Base-by-base conservation (phyloP, 2,329 filamentous ascomycete genomes). In the Fusarium guadeloupense region DNA sequence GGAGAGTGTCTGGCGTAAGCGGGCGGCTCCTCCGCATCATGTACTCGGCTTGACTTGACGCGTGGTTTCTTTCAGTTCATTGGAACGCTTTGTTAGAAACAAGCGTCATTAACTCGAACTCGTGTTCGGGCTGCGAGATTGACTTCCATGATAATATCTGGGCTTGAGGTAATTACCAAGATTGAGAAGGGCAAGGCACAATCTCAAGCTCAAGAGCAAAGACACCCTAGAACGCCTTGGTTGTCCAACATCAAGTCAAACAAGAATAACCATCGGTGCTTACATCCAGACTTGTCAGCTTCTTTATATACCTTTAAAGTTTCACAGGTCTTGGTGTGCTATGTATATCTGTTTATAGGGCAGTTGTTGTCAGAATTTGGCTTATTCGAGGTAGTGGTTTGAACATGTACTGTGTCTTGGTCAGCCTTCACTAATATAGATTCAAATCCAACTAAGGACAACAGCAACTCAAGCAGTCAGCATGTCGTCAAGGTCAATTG, bases 1-100 rank as follows among this genome's bases (percentile, higher is more conserved):
- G 35, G 34, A 44, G 34, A 44, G 30, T 21, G 45, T 56, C 42
- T 42, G 61, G 61, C 25, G 48, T 40, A 58, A 35, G 47, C 37
- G 39, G 45, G n/a, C n/a, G n/a, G n/a, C n/a, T n/a, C 44, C 43
- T 62, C 28, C 8, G 28, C 39, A 42, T 45, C 19, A 25, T 28
- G 19, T 35, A 45, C 26, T 12, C 40, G 30, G 19, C 26, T 17
- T 14, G 35, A 35, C 13, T 12, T 44, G 41, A 54, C 40, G 55
- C 55, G 55, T 33, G 54, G 41, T 53, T 20, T 31, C 28, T 59
- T 33, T 23, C n/a, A 33, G 14, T 19, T 20, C 9, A n/a, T 46
- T 30, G n/a, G 30, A 37, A 28, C 26, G 33, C 30, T 28, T 60
- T 30, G 41, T 14, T 17, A 19, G 23, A 14, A 56, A 47, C 45